A percentile compares a stretch with the other conserved stretches of the same genome.
These are phyloP conservation scores for Zygosaccharomyces lentus DNA, from an alignment of 805 yeast species.

Conservation along the genomic window DNA sequence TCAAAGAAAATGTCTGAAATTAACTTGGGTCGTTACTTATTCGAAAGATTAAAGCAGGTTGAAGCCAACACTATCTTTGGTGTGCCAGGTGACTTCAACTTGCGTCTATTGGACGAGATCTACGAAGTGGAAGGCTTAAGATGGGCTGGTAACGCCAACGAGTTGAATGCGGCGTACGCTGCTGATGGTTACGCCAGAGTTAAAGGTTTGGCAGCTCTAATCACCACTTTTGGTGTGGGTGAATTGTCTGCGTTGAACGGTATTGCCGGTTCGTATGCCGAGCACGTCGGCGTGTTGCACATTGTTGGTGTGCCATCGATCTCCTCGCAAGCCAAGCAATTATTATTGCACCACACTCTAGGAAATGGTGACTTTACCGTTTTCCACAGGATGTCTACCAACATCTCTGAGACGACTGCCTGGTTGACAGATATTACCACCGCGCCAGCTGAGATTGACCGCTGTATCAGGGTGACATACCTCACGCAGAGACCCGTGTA, in stretches of 20 bases:
- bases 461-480: conserved; percentile 67
- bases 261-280: conserved; percentile 84
- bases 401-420: conserved; percentile 63
- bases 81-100: conserved; percentile 29
- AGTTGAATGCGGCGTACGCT: conserved; percentile 76
- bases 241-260: conserved; percentile 82
- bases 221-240: conserved; percentile 91
- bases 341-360: conserved; percentile 75
- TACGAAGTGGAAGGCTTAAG: conserved; percentile 67
- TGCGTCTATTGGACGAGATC: neutral
- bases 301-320: conserved; percentile 83
- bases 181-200: conserved; percentile 86
- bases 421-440: conserved; percentile 57
- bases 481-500: conserved; percentile 76
- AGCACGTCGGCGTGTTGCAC: conserved; percentile 81
- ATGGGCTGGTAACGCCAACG: conserved; percentile 92
- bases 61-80: conserved; percentile 70
- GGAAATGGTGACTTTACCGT: conserved; percentile 81
- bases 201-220: conserved; percentile 66
- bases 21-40: conserved; percentile 70
- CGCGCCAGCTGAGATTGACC: conserved; percentile 70
- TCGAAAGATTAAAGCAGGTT: conserved; percentile 72
- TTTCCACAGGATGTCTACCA: conserved; percentile 72
- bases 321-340: conserved; percentile 65
- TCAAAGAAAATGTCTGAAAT: conserved; percentile 40